Conservation (phyloP, 208 protist genomes). For the Willaertia magna region DNA sequence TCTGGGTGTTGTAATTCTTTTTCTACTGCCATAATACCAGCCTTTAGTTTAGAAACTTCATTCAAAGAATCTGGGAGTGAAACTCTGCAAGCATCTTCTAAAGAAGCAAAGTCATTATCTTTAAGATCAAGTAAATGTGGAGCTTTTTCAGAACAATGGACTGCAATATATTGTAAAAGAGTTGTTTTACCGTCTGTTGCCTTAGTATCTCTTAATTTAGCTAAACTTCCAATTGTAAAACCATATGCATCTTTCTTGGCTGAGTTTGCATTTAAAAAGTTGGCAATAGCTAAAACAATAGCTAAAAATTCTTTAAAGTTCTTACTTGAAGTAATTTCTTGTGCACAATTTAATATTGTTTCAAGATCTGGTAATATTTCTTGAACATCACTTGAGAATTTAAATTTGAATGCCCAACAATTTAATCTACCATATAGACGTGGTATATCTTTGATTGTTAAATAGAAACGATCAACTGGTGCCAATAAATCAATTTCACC, state of each 20-base stretch:
- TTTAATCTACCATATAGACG: background rate
- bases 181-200: background rate
- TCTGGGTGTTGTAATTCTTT: background rate
- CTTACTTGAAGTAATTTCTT: background rate
- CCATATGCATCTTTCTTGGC: conserved; percentile 2
- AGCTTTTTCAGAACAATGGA: background rate
- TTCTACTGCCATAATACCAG: background rate
- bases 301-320: conserved; percentile 5
- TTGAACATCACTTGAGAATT: background rate
- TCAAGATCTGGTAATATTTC: background rate
- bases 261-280: conserved; percentile 13
- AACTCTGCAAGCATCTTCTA: background rate
- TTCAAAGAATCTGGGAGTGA: background rate
- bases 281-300: conserved; percentile 5
- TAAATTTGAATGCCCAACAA: conserved; percentile 14
- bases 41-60: background rate
- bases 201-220: conserved; percentile 7
- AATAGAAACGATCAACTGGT: background rate
- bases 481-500: background rate
- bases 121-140: background rate
- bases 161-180: conserved; percentile 10
- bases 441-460: conserved; percentile 2
- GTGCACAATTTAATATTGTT: background rate
- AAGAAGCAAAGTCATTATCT: background rate
- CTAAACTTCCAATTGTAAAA: background rate